phyloP scores from a whole-genome alignment of 2,329 filamentous ascomycete genomes.

The Thelonectria blattea region DNA sequence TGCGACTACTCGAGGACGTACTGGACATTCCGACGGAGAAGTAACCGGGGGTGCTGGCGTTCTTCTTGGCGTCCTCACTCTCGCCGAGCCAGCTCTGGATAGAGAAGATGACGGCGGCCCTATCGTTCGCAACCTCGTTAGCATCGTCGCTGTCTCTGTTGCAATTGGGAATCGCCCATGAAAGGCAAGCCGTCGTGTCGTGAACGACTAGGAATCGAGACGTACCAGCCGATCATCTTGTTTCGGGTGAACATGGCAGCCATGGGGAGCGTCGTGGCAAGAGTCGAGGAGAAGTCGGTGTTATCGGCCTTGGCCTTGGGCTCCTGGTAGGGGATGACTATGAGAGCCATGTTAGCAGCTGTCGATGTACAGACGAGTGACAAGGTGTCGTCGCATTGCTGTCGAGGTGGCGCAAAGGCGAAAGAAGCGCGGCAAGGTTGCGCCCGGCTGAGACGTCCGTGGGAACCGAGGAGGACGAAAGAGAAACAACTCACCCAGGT shows the following conservation, averaged over 20 bases:
- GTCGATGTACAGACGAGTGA: constrained; percentile 7
- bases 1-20: constrained; percentile 50
- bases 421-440: too few species aligned
- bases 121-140: constrained; percentile 44
- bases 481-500: constrained; percentile 47
- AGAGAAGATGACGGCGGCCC: constrained; percentile 76
- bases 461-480: not conserved
- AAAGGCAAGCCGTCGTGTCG: not conserved
- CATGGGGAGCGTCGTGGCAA: constrained; percentile 87
- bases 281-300: constrained; percentile 74
- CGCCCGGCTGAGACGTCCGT: not conserved
- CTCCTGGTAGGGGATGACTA: constrained; percentile 89
- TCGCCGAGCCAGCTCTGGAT: constrained; percentile 80
- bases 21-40: constrained; percentile 81
- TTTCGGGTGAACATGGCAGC: constrained; percentile 94
- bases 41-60: constrained; percentile 67
- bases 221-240: constrained; percentile 74
- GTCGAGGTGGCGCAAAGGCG: not conserved
- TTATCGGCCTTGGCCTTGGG: constrained; percentile 68
- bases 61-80: constrained; percentile 70
- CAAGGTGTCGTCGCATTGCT: constrained; percentile 6
- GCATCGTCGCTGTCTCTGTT: constrained; percentile 13
- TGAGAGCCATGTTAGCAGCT: constrained; percentile 21
- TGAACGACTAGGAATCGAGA: constrained; percentile 11
- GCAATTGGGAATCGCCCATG: not conserved